A percentile compares a stretch with the other conserved stretches of the same genome.
Evolutionary conservation across 768 basidiomycete genomes (phyloP).

Genomic region (Saitozyma sp.): DNA sequence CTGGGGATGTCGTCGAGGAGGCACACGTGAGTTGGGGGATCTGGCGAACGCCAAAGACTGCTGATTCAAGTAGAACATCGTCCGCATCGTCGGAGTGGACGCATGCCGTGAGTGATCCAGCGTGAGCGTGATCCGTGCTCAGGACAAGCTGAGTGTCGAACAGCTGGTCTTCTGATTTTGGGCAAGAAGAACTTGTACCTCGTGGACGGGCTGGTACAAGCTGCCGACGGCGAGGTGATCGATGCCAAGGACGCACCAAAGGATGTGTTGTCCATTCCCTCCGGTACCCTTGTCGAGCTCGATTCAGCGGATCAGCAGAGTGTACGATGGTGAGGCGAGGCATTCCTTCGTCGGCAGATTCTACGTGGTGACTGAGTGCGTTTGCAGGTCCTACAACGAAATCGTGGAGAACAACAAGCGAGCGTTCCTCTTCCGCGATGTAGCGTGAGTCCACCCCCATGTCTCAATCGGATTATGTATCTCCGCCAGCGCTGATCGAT

Average conservation of each 20-base stretch:
- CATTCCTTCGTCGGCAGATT: neutral
- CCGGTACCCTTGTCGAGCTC: slow-evolving; percentile 74
- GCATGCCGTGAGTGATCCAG: slow-evolving; percentile 69
- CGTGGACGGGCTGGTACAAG: slow-evolving; percentile 83
- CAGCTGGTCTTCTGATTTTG: slow-evolving; percentile 84
- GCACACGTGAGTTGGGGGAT: slow-evolving; percentile 31
- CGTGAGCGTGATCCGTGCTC: neutral
- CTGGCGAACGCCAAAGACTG: neutral
- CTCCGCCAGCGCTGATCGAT: neutral
- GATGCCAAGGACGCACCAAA: slow-evolving; percentile 82
- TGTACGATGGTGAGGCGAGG: slow-evolving; percentile 68
- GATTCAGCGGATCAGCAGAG: slow-evolving; percentile 72
- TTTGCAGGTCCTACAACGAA: slow-evolving; percentile 71
- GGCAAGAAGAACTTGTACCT: slow-evolving; percentile 84
- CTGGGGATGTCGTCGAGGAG: slow-evolving; percentile 83
- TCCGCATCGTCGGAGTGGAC: slow-evolving; percentile 84
- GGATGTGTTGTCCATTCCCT: slow-evolving; percentile 74
- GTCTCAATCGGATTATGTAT: neutral
- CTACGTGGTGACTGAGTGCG: slow-evolving; percentile 1
- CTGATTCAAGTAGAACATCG: slow-evolving; percentile 64
- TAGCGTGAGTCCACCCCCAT: slow-evolving; percentile 63
- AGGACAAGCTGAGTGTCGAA: slow-evolving; percentile 1
- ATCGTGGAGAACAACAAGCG: slow-evolving; percentile 75
- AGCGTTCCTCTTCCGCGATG: slow-evolving; percentile 84
- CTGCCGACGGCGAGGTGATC: slow-evolving; percentile 81